Evolutionary conservation across 1,284 basidiomycete species (phyloP).

Genomic region (Coniferiporia sulphurascens): DNA sequence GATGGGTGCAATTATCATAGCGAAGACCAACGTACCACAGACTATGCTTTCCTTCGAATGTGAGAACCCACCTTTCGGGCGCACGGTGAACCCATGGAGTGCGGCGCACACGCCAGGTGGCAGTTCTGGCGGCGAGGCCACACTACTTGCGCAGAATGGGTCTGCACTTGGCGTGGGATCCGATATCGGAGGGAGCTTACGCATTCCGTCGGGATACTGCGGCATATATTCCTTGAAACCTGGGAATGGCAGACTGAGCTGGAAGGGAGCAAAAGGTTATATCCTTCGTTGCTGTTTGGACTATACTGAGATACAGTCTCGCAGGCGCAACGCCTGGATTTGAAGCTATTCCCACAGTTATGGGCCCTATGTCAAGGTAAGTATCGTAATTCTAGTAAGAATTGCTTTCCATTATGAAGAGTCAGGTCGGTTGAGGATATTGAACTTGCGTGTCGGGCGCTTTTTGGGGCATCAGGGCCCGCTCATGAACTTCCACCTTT

Average conservation of each 20-base stretch:
- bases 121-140: slow-evolving; percentile 76
- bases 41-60: slow-evolving; percentile 87
- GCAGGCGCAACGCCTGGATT: slow-evolving; percentile 56
- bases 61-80: slow-evolving; percentile 78
- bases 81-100: slow-evolving; percentile 68
- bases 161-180: slow-evolving; percentile 74
- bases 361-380: slow-evolving; percentile 75
- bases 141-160: slow-evolving; percentile 72
- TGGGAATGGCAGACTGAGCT: slow-evolving; percentile 46
- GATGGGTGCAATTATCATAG: slow-evolving; percentile 54
- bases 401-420: background rate
- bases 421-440: slow-evolving; percentile 62
- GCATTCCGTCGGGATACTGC: slow-evolving; percentile 79
- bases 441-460: slow-evolving; percentile 47
- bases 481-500: slow-evolving; percentile 38
- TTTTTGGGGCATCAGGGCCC: slow-evolving; percentile 49
- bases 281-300: background rate
- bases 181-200: slow-evolving; percentile 71
- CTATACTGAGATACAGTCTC: background rate
- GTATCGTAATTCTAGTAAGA: slow-evolving; percentile 7
- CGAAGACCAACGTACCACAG: slow-evolving; percentile 79
- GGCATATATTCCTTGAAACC: slow-evolving; percentile 84
- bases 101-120: slow-evolving; percentile 65
- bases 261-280: slow-evolving; percentile 44
- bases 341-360: slow-evolving; percentile 54